phyloP scores from a whole-genome alignment of 352 stramenopile genomes.

The Phytophthora colocasiae region DNA sequence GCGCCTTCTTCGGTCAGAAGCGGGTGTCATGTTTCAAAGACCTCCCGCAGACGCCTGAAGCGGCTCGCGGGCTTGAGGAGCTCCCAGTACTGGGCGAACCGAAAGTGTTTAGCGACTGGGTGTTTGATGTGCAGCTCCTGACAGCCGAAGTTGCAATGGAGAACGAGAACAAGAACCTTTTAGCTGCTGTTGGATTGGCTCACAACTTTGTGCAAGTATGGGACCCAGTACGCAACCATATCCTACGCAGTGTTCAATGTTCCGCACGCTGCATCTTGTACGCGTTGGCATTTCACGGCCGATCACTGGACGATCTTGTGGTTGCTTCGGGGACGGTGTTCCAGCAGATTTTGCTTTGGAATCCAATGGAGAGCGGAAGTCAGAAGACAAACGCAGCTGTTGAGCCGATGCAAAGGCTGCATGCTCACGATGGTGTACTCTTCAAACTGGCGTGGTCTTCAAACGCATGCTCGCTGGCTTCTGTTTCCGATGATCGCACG shows the following conservation, averaged over 20 bases:
- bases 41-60: constrained; percentile 52
- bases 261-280: constrained; percentile 87
- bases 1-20: constrained; percentile 87
- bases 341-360: constrained; percentile 88
- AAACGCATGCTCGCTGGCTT: constrained; percentile 72
- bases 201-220: constrained; percentile 90
- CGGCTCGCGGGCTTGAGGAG: constrained; percentile 11
- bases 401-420: constrained; percentile 62
- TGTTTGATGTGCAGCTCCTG: constrained; percentile 83
- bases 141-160: constrained; percentile 30
- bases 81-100: constrained; percentile 49
- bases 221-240: constrained; percentile 44
- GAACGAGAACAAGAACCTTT: constrained; percentile 27
- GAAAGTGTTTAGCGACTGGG: constrained; percentile 84
- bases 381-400: constrained; percentile 23
- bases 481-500: constrained; percentile 87
- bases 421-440: constrained; percentile 85
- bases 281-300: constrained; percentile 80
- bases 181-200: constrained; percentile 73
- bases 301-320: constrained; percentile 57
- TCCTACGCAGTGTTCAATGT: constrained; percentile 72
- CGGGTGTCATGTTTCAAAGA: constrained; percentile 61
- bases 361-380: constrained; percentile 38
- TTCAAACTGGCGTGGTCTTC: constrained; percentile 86
- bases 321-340: constrained; percentile 88